A percentile compares a stretch with the other conserved stretches of the same genome.
Evolutionary conservation across 2,329 filamentous ascomycete genomes (phyloP).

Genomic region (Colletotrichum sp.): DNA sequence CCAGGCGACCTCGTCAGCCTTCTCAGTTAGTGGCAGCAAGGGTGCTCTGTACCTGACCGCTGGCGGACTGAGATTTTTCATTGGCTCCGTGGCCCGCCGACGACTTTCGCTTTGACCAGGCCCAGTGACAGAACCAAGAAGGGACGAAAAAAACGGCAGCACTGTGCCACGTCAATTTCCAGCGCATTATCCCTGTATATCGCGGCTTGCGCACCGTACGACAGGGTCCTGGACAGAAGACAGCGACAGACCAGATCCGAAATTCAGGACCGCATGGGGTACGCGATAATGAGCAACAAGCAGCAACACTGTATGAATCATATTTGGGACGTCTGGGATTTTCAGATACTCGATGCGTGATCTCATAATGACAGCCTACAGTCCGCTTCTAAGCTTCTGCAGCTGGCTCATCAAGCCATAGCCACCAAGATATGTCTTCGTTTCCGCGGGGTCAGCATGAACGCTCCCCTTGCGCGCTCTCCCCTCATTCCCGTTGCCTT

Average conservation of each 20-base stretch:
- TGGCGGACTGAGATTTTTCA: constrained; percentile 5
- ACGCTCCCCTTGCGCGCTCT: constrained; percentile 39
- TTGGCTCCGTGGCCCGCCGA: not conserved
- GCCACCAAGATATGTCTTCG: constrained; percentile 50
- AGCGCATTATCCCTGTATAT: not conserved
- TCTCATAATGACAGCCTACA: constrained; percentile 32
- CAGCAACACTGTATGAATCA: not conserved
- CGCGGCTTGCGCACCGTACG: not conserved
- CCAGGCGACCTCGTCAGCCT: constrained; percentile 19
- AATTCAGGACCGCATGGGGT: not conserved
- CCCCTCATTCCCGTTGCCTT: constrained; percentile 34
- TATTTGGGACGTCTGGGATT: not conserved
- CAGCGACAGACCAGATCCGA: not conserved
- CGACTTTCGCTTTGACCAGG: constrained; percentile 3
- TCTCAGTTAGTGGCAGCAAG: constrained; percentile 13
- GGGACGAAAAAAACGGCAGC: constrained; percentile 3
- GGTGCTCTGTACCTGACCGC: constrained; percentile 12
- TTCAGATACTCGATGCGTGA: not conserved
- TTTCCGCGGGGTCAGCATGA: constrained; percentile 37
- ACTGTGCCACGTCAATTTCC: not conserved
- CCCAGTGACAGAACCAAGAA: not conserved
- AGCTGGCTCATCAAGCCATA: constrained; percentile 68
- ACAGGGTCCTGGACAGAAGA: not conserved
- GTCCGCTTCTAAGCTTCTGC: constrained; percentile 62
- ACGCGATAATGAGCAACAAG: not conserved